Conservation (phyloP, 2,329 filamentous ascomycete species). For the Nigrograna mackinnonii region DNA sequence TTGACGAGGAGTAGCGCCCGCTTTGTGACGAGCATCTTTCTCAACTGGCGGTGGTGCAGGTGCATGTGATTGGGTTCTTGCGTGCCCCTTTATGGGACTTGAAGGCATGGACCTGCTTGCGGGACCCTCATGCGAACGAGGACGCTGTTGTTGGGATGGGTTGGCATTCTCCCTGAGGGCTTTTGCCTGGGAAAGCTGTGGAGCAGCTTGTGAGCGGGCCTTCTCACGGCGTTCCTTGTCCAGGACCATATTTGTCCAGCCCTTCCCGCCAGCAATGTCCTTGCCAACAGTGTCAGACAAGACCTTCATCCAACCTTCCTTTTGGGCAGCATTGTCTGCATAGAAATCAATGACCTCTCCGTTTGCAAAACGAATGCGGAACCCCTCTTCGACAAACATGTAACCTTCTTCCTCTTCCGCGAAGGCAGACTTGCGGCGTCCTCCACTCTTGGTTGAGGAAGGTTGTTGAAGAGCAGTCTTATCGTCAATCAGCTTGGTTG, state of each 20-base stretch:
- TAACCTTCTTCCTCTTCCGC: slow-evolving; percentile 98
- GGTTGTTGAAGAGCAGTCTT: slow-evolving; percentile 81
- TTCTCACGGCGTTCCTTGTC: slow-evolving; percentile 46
- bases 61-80: slow-evolving; percentile 34
- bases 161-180: slow-evolving; percentile 21
- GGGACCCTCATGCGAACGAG: slow-evolving; percentile 31
- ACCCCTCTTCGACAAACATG: slow-evolving; percentile 99
- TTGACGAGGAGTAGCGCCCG: slow-evolving; percentile 10
- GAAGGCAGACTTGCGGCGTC: slow-evolving; percentile 89
- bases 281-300: slow-evolving; percentile 72
- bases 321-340: slow-evolving; percentile 83
- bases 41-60: slow-evolving; percentile 35
- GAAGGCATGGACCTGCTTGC: slow-evolving; percentile 27
- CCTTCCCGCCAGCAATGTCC: slow-evolving; percentile 52
- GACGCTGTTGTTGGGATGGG: slow-evolving; percentile 24
- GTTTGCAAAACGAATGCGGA: slow-evolving; percentile 97
- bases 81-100: slow-evolving; percentile 35
- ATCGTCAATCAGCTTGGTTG: slow-evolving; percentile 91
- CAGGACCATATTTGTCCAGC: slow-evolving; percentile 67
- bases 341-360: slow-evolving; percentile 99
- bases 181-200: slow-evolving; percentile 24
- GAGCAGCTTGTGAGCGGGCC: slow-evolving; percentile 22
- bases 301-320: slow-evolving; percentile 93
- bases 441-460: slow-evolving; percentile 73
- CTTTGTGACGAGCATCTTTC: slow-evolving; percentile 26